These are phyloP conservation scores for Hymenoscyphus scutula DNA, from an alignment of 2,329 filamentous ascomycete species.

Conservation along the genomic window DNA sequence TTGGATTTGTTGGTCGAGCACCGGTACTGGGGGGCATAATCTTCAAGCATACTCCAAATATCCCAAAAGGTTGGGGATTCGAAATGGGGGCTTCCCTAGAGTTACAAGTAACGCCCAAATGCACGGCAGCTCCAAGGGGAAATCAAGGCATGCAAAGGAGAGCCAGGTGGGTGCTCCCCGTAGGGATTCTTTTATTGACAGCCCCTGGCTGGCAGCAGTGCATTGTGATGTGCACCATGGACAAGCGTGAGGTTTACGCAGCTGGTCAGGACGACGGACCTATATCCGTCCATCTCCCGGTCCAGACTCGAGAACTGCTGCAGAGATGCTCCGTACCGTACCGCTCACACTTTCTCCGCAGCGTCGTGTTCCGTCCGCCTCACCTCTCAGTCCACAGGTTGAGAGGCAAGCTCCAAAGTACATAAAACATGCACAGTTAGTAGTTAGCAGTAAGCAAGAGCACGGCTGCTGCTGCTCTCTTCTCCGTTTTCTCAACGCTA, in stretches of 20 bases:
- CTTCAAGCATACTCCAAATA: background rate
- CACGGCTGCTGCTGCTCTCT: background rate
- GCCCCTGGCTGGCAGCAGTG: conserved; percentile 19
- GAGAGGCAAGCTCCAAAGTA: background rate
- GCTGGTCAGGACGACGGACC: conserved; percentile 1
- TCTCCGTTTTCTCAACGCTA: background rate
- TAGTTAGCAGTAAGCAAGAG: background rate
- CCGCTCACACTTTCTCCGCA: conserved; percentile 8
- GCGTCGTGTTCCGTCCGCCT: conserved; percentile 3
- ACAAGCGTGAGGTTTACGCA: background rate
- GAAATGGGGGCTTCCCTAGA: background rate
- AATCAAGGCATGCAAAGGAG: background rate
- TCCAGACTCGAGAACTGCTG: conserved; percentile 4
- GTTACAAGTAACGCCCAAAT: conserved; percentile 3
- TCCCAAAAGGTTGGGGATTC: conserved; percentile 16
- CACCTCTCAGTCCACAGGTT: background rate
- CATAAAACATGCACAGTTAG: background rate
- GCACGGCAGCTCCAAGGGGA: conserved; percentile 1
- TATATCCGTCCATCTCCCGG: conserved; percentile 3
- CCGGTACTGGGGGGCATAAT: background rate
- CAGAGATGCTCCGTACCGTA: conserved; percentile 7
- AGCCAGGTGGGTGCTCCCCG: conserved; percentile 16
- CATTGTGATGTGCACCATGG: conserved; percentile 3
- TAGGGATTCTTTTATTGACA: conserved; percentile 28
- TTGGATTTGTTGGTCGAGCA: background rate